These are phyloP conservation scores for Gastrolobium bilobum DNA, from an alignment of 306 rosid species.

Conservation along the genomic window DNA sequence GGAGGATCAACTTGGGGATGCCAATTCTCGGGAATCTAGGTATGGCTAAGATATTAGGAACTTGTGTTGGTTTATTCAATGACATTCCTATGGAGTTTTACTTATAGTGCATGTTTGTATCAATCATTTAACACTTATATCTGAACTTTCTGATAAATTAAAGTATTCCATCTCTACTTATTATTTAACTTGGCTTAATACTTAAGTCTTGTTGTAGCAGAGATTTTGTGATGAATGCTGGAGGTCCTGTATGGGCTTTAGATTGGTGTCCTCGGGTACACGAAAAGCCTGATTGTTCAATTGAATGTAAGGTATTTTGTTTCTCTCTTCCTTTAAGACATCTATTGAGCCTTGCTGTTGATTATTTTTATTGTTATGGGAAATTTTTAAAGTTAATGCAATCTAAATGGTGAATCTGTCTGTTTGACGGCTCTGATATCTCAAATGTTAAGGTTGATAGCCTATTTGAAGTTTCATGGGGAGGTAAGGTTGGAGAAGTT, in stretches of 20 bases:
- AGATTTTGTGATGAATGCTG: conserved; percentile 87
- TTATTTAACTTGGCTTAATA: conserved; percentile 45
- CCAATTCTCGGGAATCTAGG: conserved; percentile 65
- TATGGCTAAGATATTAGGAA: conserved; percentile 51
- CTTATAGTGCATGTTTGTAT: conserved; percentile 20
- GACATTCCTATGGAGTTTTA: conserved; percentile 27
- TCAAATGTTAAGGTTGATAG: not conserved
- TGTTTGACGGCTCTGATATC: conserved; percentile 8
- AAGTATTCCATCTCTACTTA: conserved; percentile 7
- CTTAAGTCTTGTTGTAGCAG: conserved; percentile 58
- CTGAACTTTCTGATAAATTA: conserved; percentile 31
- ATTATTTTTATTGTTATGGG: conserved; percentile 21
- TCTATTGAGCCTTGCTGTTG: conserved; percentile 5
- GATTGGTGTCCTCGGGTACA: conserved; percentile 93
- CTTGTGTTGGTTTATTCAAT: conserved; percentile 42
- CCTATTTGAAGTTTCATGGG: conserved; percentile 24
- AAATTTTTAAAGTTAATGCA: conserved; percentile 31
- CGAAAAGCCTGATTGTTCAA: conserved; percentile 57
- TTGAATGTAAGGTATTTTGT: conserved; percentile 79
- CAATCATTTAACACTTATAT: conserved; percentile 3
- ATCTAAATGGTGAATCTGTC: conserved; percentile 34
- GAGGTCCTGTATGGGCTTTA: conserved; percentile 92
- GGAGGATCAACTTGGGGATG: conserved; percentile 49
- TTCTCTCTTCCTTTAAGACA: conserved; percentile 37
- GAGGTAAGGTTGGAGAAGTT: conserved; percentile 10